Conservation (phyloP, 2,329 filamentous ascomycete genomes). For the Fonsecaea pugnacius region DNA sequence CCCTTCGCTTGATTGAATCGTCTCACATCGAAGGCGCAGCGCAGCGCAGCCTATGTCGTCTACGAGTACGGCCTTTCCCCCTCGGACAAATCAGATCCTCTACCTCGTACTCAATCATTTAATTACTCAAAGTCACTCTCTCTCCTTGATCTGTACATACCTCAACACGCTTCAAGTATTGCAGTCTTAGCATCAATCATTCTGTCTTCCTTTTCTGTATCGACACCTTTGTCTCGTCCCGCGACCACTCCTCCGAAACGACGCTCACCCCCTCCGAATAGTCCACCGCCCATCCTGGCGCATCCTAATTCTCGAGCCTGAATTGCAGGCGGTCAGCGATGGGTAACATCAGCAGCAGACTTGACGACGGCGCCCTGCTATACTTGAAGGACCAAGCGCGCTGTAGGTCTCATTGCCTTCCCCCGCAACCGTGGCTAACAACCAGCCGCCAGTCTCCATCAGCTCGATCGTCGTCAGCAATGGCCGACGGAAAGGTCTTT, state of each 20-base stretch:
- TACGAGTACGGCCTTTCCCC: conserved; percentile 8
- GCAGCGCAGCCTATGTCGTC: conserved; percentile 11
- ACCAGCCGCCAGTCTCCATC: conserved; percentile 71
- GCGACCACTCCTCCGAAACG: not conserved
- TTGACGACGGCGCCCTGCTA: conserved; percentile 78
- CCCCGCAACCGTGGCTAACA: conserved; percentile 30
- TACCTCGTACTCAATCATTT: not conserved
- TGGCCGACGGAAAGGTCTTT: conserved; percentile 73
- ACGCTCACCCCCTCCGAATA: not conserved
- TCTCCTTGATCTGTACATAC: conserved; percentile 17
- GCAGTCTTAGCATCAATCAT: conserved; percentile 13
- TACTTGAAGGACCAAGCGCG: conserved; percentile 90
- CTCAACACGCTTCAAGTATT: conserved; percentile 1
- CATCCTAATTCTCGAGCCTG: conserved; percentile 20
- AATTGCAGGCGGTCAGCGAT: conserved; percentile 55
- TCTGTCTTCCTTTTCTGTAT: conserved; percentile 16
- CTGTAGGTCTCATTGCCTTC: conserved; percentile 62
- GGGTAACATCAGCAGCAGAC: conserved; percentile 89
- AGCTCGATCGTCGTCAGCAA: conserved; percentile 81
- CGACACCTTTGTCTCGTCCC: conserved; percentile 13
- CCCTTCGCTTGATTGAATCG: conserved; percentile 10
- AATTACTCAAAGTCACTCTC: conserved; percentile 11
- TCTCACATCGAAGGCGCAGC: conserved; percentile 25
- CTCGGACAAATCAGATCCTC: conserved; percentile 50
- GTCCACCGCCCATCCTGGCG: conserved; percentile 25